phyloP scores from a whole-genome alignment of 371 early-diverging fungal species.

The Dichotomocladium elegans region DNA sequence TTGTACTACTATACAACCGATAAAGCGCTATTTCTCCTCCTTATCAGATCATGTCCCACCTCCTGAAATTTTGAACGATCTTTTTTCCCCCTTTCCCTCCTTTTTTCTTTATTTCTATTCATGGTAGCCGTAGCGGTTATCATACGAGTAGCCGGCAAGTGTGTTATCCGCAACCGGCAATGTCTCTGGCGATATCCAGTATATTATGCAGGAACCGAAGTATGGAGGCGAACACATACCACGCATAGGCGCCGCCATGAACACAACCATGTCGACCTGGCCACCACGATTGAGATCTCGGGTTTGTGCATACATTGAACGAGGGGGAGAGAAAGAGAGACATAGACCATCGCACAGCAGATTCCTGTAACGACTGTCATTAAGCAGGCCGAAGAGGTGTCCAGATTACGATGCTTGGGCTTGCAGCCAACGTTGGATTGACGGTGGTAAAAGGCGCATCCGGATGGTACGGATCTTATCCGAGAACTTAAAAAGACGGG shows the following conservation, averaged over 20 bases:
- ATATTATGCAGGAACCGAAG: not conserved
- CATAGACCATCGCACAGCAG: not conserved
- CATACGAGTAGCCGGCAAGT: not conserved
- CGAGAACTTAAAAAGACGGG: not conserved
- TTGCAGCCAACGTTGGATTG: constrained; percentile 61
- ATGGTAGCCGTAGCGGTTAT: not conserved
- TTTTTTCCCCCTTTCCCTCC: not conserved
- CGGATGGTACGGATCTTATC: too few relatives aligned
- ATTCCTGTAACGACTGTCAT: not conserved
- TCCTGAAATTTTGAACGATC: not conserved
- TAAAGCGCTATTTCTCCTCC: too few relatives aligned
- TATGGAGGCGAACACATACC: not conserved
- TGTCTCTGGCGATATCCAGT: too few relatives aligned
- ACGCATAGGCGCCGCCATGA: constrained; percentile 2
- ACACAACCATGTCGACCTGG: constrained; percentile 2
- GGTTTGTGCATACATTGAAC: not conserved
- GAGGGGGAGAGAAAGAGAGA: too few relatives aligned
- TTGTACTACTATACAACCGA: too few relatives aligned
- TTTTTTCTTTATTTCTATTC: not conserved
- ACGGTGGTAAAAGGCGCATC: constrained; percentile 62
- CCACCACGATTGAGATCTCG: not conserved
- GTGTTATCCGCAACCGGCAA: constrained; percentile 1
- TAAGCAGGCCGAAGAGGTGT: constrained; percentile 48
- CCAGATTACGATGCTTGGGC: constrained; percentile 62
- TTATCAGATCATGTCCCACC: constrained; percentile 5